Base-by-base conservation (phyloP, 1,284 basidiomycete species). In the Pseudomicrostroma phylloplanum region DNA sequence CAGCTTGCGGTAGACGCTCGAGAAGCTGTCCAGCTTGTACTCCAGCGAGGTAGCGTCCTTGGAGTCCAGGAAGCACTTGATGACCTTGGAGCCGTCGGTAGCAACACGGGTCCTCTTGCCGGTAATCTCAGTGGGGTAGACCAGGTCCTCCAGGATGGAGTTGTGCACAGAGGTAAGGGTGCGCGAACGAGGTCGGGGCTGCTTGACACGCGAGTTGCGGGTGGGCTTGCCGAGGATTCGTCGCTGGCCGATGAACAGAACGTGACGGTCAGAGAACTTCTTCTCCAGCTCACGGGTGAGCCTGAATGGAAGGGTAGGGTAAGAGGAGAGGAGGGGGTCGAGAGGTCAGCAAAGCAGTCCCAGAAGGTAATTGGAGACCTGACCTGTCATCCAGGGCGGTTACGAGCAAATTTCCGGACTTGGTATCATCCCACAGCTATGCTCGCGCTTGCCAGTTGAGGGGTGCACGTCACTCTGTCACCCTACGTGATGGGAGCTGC, bases 231-330 rank as follows among this genome's bases (percentile, higher is more conserved):
- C 89, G 81, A 98, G 86, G 87, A 97, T 94, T 80, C 94, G 89
- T 82, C 96, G 92, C 84, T 99, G 96, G 63, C 91, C 93, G 80
- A 98, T 88, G 81, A 99, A 98, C 69, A 98, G 90, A 81, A 99
- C 91, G 83, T 96, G 94, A 80, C 92, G 89, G 83, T 96, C 92
- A 59, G 93, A 92, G 84, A 99, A 97, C 84, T 98, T 98, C 88
- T 99, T 99, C 87, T 98, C 96, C 80, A 99, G 87, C 82, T 99
- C 94, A 67, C 93, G 89, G 72, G 92, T 96, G 80, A 98, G 88
- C 82, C 93, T 97, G 80, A 39, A 15, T 25, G 13, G n/a, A n/a
- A 12, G 12, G 46, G 23, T 6, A 11, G 23, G 46, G 46, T 48
- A 11, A 48, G 23, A 48, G 30, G 30, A 36, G 30, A 36, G 30